A percentile compares a stretch with the other conserved stretches of the same genome.
phyloP scores from a whole-genome alignment of 1,139 yeast genomes.

The Candida sojae region DNA sequence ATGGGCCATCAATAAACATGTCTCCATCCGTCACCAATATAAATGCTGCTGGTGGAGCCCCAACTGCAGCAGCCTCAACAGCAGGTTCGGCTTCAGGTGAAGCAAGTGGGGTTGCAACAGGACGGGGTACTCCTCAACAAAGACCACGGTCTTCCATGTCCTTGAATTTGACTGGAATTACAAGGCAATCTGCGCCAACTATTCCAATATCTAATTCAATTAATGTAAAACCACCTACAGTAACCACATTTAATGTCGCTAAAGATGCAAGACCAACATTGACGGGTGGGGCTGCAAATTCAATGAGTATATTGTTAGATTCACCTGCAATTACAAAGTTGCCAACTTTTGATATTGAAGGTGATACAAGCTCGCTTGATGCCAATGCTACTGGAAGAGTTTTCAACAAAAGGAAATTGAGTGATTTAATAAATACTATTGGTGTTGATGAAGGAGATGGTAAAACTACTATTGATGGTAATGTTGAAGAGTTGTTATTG shows the following conservation, averaged over 20 bases:
- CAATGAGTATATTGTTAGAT: constrained; percentile 56
- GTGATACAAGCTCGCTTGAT: constrained; percentile 24
- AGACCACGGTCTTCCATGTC: constrained; percentile 11
- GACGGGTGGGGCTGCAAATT: constrained; percentile 81
- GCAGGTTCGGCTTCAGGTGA: constrained; percentile 8
- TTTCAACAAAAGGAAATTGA: constrained; percentile 81
- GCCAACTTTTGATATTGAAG: constrained; percentile 71
- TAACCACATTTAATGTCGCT: constrained; percentile 56
- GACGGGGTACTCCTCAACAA: constrained; percentile 11
- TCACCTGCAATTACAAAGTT: constrained; percentile 77
- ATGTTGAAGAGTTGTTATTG: constrained; percentile 86
- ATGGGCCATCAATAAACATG: not conserved
- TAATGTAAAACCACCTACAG: constrained; percentile 62
- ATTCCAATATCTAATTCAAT: constrained; percentile 72
- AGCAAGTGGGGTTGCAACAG: not conserved
- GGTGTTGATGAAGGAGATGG: constrained; percentile 89
- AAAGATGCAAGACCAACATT: constrained; percentile 71
- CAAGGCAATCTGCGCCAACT: constrained; percentile 69
- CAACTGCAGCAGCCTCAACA: constrained; percentile 5
- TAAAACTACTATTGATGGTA: constrained; percentile 88
- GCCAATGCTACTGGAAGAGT: constrained; percentile 61
- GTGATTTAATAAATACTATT: constrained; percentile 81
- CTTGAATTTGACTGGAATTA: constrained; percentile 42
- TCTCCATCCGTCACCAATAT: constrained; percentile 8
- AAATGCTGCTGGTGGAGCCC: not conserved